phyloP scores from a whole-genome alignment of 495 filamentous ascomycete species.

The Penicillium roqueforti region DNA sequence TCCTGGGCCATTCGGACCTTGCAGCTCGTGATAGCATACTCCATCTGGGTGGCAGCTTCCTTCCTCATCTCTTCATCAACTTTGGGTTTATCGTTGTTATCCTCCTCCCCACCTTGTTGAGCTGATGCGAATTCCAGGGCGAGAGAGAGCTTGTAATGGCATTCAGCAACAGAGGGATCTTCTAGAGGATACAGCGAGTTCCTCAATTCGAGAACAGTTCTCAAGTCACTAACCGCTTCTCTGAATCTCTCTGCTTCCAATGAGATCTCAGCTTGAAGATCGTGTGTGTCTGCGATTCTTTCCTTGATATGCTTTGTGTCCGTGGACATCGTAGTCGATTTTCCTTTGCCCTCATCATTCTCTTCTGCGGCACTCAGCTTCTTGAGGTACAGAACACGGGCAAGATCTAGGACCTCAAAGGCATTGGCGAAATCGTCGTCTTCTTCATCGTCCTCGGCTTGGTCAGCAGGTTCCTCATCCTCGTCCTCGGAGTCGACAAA shows the following conservation, averaged over 20 bases:
- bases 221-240: constrained; percentile 75
- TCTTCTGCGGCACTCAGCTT: constrained; percentile 53
- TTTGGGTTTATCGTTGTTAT: constrained; percentile 28
- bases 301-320: constrained; percentile 66
- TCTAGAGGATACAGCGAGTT: constrained; percentile 69
- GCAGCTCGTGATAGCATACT: constrained; percentile 77
- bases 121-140: constrained; percentile 89
- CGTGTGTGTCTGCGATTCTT: constrained; percentile 83
- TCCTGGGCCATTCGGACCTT: constrained; percentile 70
- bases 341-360: constrained; percentile 37
- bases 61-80: constrained; percentile 67
- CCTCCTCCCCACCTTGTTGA: constrained; percentile 52
- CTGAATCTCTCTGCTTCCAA: constrained; percentile 88
- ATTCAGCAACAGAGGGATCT: constrained; percentile 82
- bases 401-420: constrained; percentile 87
- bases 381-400: constrained; percentile 71
- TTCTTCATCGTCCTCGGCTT: constrained; percentile 58
- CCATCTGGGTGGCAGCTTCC: constrained; percentile 73
- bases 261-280: constrained; percentile 88
- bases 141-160: constrained; percentile 91
- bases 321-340: constrained; percentile 48
- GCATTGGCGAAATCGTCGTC: constrained; percentile 89
- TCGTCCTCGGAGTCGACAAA: constrained; percentile 75
- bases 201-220: constrained; percentile 70
- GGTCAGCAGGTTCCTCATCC: constrained; percentile 49